phyloP scores from a whole-genome alignment of 2,329 filamentous ascomycete species.

The Penicillium rolfsii region DNA sequence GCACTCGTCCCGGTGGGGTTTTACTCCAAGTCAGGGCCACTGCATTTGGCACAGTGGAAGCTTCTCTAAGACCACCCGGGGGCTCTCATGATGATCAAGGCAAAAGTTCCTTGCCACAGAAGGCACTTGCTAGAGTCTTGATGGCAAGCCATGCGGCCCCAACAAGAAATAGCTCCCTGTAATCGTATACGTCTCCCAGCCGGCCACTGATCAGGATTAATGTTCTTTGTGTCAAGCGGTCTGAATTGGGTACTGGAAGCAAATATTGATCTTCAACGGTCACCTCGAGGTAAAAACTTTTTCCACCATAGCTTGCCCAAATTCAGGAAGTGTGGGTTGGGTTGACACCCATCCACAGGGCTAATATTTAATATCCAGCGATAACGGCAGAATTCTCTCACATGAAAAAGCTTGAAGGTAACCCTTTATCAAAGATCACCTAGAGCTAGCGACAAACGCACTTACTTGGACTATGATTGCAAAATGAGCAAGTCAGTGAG shows the following conservation, averaged over 20 bases:
- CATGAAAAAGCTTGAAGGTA: neutral
- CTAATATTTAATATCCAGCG: neutral
- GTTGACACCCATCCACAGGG: neutral
- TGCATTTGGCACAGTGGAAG: neutral
- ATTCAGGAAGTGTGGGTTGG: neutral
- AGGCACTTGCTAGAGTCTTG: neutral
- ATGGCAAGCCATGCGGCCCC: neutral
- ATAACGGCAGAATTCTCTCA: neutral
- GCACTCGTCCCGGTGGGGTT: slow-evolving; percentile 21
- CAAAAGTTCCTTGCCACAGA: neutral
- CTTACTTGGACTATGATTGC: neutral
- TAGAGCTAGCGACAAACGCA: neutral
- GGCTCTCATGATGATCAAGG: slow-evolving; percentile 1
- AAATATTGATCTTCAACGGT: neutral
- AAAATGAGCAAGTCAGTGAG: slow-evolving; percentile 1
- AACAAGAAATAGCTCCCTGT: neutral
- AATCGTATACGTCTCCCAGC: neutral
- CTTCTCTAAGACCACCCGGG: neutral
- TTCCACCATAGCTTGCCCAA: slow-evolving; percentile 3
- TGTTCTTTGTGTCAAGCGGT: neutral
- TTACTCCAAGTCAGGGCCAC: neutral
- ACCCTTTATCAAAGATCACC: no score
- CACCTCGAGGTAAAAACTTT: neutral
- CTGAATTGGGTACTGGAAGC: neutral
- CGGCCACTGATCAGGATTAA: neutral